Base-by-base conservation (phyloP, 2,329 filamentous ascomycete species). In the Helminthosporium solani region DNA sequence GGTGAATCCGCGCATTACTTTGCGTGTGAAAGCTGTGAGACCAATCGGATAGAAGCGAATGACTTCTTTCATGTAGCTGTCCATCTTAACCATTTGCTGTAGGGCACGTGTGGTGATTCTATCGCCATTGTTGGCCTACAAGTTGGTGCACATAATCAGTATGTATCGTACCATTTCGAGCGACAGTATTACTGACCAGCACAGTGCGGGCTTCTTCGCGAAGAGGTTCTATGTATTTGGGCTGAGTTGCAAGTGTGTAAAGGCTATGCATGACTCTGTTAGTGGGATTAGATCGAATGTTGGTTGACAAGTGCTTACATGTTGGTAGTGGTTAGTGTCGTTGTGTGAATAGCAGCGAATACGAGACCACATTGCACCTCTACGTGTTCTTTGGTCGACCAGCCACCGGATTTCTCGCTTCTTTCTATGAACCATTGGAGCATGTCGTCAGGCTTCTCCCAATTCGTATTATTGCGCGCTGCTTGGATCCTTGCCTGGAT, bases 1-100 rank as follows among this genome's bases (percentile, higher is more conserved):
- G 2, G 73, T 73, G 54, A 82, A 72, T 3, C 75, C 69, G 53
- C 75, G 72, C 28, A 78, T 64, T 8, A 79, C 77, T 51, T 76
- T 78, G 47, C 79, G 77, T 19, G 63, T 60, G 61, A 81, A 81
- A 2, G 77, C 73, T 1, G 68, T 61, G 28, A 61, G 36, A 16
- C 50, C 53, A 7, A 50, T 40, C 2, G 63, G 57, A 19, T 61
- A 60, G 15, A 64, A 46, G 25, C 64, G 66, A 7, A 54, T 56
- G 7, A 51, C 56, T 45, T 68, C 65, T 34, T 70, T 70, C 63
- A 70, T 68, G 54, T 62, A 69, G 40, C 58, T 63, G 45, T 70
- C 68, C 5, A 70, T 51, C 44, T 68, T 70, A 23, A 55, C 54
- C 63, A 70, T 65, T 18, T 66, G 52, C 39, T 68, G 63, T 12